These are phyloP conservation scores for Penicillium sp. DNA, from an alignment of 2,329 filamentous ascomycete genomes.

Conservation along the genomic window DNA sequence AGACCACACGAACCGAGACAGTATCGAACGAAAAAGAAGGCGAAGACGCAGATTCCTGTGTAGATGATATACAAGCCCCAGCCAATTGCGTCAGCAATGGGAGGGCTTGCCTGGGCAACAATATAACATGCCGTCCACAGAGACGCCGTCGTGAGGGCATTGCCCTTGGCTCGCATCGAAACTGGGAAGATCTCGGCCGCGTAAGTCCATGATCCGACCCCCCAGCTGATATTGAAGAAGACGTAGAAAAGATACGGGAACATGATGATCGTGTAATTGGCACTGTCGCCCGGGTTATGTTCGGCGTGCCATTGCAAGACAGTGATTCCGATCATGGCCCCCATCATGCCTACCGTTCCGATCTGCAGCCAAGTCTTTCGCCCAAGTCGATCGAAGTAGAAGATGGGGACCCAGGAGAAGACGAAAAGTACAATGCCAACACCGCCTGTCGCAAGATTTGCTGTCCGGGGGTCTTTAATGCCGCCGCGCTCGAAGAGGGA, in stretches of 20 bases:
- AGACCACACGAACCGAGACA: slow-evolving; percentile 13
- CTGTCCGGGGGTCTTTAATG: slow-evolving; percentile 17
- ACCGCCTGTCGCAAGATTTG: slow-evolving; percentile 21
- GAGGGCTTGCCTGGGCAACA: slow-evolving; percentile 21
- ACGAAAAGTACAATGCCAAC: slow-evolving; percentile 22
- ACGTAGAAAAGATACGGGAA: slow-evolving; percentile 28
- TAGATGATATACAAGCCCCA: slow-evolving; percentile 27
- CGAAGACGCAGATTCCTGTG: slow-evolving; percentile 20
- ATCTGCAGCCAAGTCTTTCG: slow-evolving; percentile 26
- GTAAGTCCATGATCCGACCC: slow-evolving; percentile 25
- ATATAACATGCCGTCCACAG: slow-evolving; percentile 24
- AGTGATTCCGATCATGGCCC: slow-evolving; percentile 23
- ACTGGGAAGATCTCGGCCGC: slow-evolving; percentile 25
- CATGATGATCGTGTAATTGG: slow-evolving; percentile 20
- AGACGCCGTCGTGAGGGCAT: slow-evolving; percentile 18
- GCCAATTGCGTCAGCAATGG: slow-evolving; percentile 21
- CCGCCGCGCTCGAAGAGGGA: slow-evolving; percentile 24
- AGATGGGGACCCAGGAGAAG: slow-evolving; percentile 22
- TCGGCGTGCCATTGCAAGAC: slow-evolving; percentile 23
- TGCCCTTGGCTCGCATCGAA: slow-evolving; percentile 22
- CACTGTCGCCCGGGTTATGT: slow-evolving; percentile 8
- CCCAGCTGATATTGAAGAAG: slow-evolving; percentile 29
- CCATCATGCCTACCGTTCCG: slow-evolving; percentile 23
- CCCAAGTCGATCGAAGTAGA: slow-evolving; percentile 23
- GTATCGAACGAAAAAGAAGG: slow-evolving; percentile 25